phyloP scores from a whole-genome alignment of 2,329 filamentous ascomycete genomes.

The Sporothrix humicola region DNA sequence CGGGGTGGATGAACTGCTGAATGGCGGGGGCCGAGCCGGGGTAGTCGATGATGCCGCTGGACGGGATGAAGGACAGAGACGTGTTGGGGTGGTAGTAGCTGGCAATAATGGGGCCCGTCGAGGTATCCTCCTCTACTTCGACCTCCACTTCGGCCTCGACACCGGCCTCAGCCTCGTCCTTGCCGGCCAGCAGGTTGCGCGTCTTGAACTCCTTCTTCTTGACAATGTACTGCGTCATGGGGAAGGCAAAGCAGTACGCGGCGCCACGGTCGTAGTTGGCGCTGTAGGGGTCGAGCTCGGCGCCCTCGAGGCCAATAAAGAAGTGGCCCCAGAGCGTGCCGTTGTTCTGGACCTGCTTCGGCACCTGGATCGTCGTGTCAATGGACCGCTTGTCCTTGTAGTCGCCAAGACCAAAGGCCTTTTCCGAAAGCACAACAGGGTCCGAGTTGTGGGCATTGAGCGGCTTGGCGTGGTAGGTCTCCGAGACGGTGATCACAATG shows the following conservation, averaged over 20 bases:
- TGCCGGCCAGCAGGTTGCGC: slow-evolving; percentile 77
- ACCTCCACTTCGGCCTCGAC: slow-evolving; percentile 59
- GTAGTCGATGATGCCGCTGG: slow-evolving; percentile 73
- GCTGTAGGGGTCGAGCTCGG: slow-evolving; percentile 74
- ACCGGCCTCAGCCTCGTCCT: slow-evolving; percentile 52
- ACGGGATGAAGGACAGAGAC: slow-evolving; percentile 84
- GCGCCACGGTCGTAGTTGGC: slow-evolving; percentile 73
- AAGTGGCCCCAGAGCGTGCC: slow-evolving; percentile 95
- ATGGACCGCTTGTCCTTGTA: slow-evolving; percentile 78
- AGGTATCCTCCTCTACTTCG: slow-evolving; percentile 6
- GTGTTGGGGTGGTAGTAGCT: slow-evolving; percentile 97
- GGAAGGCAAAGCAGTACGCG: slow-evolving; percentile 83
- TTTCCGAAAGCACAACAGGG: slow-evolving; percentile 78
- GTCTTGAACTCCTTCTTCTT: slow-evolving; percentile 92
- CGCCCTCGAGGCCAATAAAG: slow-evolving; percentile 79
- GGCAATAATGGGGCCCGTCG: slow-evolving; percentile 68
- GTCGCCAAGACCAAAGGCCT: slow-evolving; percentile 77
- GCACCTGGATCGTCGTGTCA: slow-evolving; percentile 78
- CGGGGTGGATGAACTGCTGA: slow-evolving; percentile 78
- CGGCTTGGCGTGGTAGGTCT: slow-evolving; percentile 70
- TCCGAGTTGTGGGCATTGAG: slow-evolving; percentile 69
- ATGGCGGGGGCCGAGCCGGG: slow-evolving; percentile 72
- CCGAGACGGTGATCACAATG: slow-evolving; percentile 82
- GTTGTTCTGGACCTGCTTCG: slow-evolving; percentile 82
- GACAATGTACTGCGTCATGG: slow-evolving; percentile 85